These are phyloP conservation scores for Fusarium sp. DNA, from an alignment of 2,329 filamentous ascomycete species.

Conservation along the genomic window DNA sequence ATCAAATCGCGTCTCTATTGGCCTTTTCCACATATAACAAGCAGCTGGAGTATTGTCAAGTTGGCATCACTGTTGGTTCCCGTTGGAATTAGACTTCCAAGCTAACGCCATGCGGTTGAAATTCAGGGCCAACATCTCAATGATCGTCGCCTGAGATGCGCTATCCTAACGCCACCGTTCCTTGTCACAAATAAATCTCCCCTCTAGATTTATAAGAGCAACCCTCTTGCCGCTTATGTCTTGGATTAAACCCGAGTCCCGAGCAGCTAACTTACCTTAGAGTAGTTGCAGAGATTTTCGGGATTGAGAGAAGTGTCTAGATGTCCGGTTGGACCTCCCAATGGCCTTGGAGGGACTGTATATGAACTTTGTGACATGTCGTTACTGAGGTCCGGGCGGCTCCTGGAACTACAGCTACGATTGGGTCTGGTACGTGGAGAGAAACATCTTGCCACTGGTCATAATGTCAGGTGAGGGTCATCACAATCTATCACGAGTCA, in stretches of 20 bases:
- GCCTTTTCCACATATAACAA: no score
- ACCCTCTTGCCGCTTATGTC: neutral
- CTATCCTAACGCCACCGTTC: neutral
- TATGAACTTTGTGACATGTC: neutral
- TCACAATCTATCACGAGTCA: neutral
- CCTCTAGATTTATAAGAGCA: neutral
- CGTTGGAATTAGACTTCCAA: neutral
- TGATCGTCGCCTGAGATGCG: neutral
- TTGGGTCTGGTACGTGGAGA: neutral
- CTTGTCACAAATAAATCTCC: neutral
- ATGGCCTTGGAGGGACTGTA: neutral
- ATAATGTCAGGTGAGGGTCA: no score
- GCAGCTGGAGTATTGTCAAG: no score
- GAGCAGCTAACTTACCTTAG: neutral
- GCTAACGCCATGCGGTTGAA: neutral
- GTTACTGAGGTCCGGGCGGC: no score
- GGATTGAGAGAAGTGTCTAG: neutral
- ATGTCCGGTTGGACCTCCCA: rapidly evolving
- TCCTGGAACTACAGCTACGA: no score
- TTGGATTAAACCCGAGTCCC: neutral
- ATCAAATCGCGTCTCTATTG: no score
- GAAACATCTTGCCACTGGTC: rapidly evolving
- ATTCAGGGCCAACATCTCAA: neutral
- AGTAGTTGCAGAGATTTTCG: neutral
- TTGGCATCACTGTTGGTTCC: neutral